Base-by-base conservation (phyloP, 2,329 filamentous ascomycete species). In the Chrysosporium keratinophilum region DNA sequence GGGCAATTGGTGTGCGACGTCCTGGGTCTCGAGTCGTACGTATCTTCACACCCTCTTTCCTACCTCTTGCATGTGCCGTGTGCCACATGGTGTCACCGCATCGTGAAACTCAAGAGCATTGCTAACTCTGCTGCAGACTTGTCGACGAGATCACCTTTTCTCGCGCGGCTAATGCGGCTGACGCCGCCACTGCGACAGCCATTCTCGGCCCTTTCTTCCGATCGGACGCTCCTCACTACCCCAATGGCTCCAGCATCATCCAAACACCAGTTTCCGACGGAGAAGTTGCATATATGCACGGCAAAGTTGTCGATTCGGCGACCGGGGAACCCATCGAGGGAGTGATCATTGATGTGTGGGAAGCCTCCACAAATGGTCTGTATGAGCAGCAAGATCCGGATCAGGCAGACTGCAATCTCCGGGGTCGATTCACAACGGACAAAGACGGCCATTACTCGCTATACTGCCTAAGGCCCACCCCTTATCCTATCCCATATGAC, bases 121-220 rank as follows among this genome's bases (percentile, higher is more conserved):
- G 37, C 37, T 49, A 52, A 52, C 49, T 40, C 11, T 34, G 2
- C 19, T n/a, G 12, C 40, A 74, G 71, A 4, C 78, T 87, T 3
- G 85, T 90, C 45, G 87, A 91, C 67, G 86, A 91, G 66, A 91
- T 93, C 64, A 87, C 85, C 53, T 85, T 82, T 71, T 82, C 81
- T 57, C 74, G 79, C 49, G 77, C 78, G 31, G 76, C 77, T 48
- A 72, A 76, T 52, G 71, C 73, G 12, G 64, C 71, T 12, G 75
- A 77, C 39, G 74, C 74, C 0, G 75, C 82, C 10, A 93, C 87
- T 4, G 80, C 86, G 1, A 86, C 85, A 3, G 82, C 88, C 40
- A 88, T 95, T 59, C 78, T 95, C 0, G 88, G 88, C 0, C 88
- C 88, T 1, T 95, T 95, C 72, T 94, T 87, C 80, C 79, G 87